Evolutionary conservation across 768 basidiomycete species (phyloP).

Genomic region (Symmetrospora coprosmae): DNA sequence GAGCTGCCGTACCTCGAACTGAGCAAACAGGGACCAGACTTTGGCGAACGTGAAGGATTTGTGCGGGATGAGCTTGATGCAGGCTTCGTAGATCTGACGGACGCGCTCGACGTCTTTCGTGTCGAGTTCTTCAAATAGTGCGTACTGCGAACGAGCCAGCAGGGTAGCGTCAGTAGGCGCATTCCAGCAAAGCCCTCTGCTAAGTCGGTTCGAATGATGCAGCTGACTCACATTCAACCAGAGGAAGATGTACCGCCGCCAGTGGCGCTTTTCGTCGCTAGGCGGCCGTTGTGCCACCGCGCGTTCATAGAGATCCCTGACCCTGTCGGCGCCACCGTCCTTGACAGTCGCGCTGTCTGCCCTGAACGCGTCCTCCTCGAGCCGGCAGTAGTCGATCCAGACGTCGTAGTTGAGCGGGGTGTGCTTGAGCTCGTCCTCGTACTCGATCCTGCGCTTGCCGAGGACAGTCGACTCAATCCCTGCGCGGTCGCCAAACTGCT

Average conservation of each 20-base stretch:
- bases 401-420: constrained; percentile 91
- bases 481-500: constrained; percentile 79
- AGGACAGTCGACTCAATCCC: constrained; percentile 86
- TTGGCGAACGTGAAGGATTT: constrained; percentile 97
- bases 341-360: constrained; percentile 48
- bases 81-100: constrained; percentile 83
- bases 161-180: neutral
- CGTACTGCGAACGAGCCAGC: constrained; percentile 56
- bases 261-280: constrained; percentile 74
- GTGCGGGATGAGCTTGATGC: constrained; percentile 75
- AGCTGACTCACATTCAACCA: constrained; percentile 27
- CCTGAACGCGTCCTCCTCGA: constrained; percentile 75
- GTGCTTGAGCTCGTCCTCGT: constrained; percentile 85
- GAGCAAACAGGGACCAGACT: constrained; percentile 80
- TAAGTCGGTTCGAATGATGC: too few species aligned
- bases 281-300: constrained; percentile 93
- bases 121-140: constrained; percentile 90
- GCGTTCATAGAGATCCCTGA: constrained; percentile 87
- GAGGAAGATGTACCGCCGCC: constrained; percentile 41
- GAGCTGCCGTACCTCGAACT: constrained; percentile 74
- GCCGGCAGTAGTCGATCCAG: constrained; percentile 90
- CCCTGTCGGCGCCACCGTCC: constrained; percentile 54
- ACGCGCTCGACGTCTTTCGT: constrained; percentile 77
- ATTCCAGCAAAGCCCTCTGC: neutral
- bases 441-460: constrained; percentile 94